Percentiles rank a stretch among this genome's conserved stretches.
Conservation (phyloP, 2,329 filamentous ascomycete species). For the Ophioceras dolichostomum region DNA sequence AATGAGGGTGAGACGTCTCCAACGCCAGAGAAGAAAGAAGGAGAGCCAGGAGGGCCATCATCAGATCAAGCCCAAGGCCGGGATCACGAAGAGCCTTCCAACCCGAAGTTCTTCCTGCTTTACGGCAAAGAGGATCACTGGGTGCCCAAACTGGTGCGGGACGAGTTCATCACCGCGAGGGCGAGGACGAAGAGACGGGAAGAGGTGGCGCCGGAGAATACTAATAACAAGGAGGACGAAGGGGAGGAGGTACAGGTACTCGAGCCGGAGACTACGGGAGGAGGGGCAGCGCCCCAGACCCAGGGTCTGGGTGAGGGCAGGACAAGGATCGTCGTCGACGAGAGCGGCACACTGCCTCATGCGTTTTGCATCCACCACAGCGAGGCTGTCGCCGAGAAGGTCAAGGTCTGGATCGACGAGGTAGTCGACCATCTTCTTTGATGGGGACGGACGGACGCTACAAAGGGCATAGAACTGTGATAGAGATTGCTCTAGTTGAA, state of each 20-base stretch:
- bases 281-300: constrained; percentile 8
- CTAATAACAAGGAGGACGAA: no score
- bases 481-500: no score
- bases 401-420: constrained; percentile 38
- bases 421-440: constrained; percentile 20
- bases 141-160: constrained; percentile 43
- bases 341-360: constrained; percentile 39
- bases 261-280: no score
- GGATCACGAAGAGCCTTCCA: constrained; percentile 3
- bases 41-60: constrained; percentile 8
- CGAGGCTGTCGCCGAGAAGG: constrained; percentile 35
- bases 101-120: constrained; percentile 44
- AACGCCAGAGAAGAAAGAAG: no score
- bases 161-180: constrained; percentile 38
- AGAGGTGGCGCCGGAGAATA: no score
- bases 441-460: no score
- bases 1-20: no score
- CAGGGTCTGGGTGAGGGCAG: constrained; percentile 18
- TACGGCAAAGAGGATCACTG: constrained; percentile 50
- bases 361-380: constrained; percentile 46
- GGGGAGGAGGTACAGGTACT: no score
- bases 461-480: no score
- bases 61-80: background rate
- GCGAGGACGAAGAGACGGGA: constrained; percentile 12
- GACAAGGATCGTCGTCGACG: constrained; percentile 40